Base-by-base conservation (phyloP, 805 yeast genomes). In the Candida dajiaensis region DNA sequence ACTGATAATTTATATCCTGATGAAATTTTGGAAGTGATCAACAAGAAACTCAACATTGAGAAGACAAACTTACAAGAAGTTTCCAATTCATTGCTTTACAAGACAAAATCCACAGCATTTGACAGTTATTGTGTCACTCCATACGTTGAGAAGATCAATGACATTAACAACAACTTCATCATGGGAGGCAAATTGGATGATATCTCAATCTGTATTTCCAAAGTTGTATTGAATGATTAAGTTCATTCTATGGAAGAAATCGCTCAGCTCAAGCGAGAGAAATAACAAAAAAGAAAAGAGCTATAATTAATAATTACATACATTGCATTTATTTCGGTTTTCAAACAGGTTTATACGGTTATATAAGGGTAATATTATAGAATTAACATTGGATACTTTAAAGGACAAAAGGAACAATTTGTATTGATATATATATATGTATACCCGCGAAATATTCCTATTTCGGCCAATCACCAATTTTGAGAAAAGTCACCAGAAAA, bases 131-230 rank as follows among this genome's bases (percentile, higher is more conserved):
- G 78, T 13, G 74, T 68, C 43, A 71, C 78, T 22, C 82, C 82
- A 3, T 77, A 76, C 50, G 76, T 75, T 48, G 80, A 73, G 51
- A 72, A 66, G 57, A 73, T 77, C 16, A 74, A 72, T 53, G 62
- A 69, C 21, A 63, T 74, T 42, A 53, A 53, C 20, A 49, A 54
- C 7, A 52, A 56, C 16, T 60, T 58, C 46, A 72, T 73, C 44
- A 61, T 70, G 25, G 82, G 82, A 2, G 82, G 82, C 0, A 77
- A 77, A 48, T 59, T 76, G 44, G 82, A 77, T 56, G 82, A 77
- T 53, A 76, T 76, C 66, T 71, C 79, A 0, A 62, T 77, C 10
- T 72, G 78, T 47, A 61, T 77, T 9, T 79, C 78, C 12, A 66
- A 67, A 46, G 79, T 77, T 26, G 59, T 53, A 1, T 31, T 52